These are phyloP conservation scores for Globisporangium alternatum DNA, from an alignment of 352 stramenopile species.

Conservation along the genomic window DNA sequence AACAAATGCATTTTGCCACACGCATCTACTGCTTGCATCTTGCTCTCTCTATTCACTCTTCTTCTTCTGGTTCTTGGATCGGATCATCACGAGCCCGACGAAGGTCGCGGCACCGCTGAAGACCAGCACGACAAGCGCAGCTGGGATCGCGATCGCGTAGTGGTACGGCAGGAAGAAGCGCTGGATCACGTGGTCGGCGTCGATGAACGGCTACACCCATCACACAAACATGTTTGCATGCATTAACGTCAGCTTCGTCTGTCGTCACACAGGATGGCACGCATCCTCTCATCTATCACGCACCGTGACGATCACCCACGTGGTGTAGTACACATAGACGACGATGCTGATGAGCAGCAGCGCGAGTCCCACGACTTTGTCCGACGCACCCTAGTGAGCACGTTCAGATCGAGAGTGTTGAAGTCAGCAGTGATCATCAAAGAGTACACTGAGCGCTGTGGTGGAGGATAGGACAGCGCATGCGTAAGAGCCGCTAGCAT, in stretches of 20 bases:
- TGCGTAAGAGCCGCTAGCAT: neutral
- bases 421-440: too few species aligned
- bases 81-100: constrained; percentile 89
- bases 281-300: neutral
- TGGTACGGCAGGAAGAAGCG: constrained; percentile 86
- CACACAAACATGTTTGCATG: neutral
- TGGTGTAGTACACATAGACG: constrained; percentile 91
- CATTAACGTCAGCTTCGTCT: neutral
- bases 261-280: neutral
- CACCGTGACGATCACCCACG: constrained; percentile 90
- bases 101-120: constrained; percentile 82
- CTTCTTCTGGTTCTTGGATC: constrained; percentile 80
- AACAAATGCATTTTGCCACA: neutral
- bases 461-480: neutral
- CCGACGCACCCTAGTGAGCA: constrained; percentile 46
- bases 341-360: constrained; percentile 78
- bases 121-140: constrained; percentile 82
- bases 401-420: neutral
- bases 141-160: constrained; percentile 87
- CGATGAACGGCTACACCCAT: constrained; percentile 77
- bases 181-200: constrained; percentile 72
- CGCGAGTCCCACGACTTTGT: constrained; percentile 75
- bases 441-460: too few species aligned
- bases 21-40: neutral
- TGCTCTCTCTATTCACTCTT: constrained; percentile 7